Evolutionary conservation across 805 yeast genomes (phyloP), one percentile per base, ranked within the genome.

Genomic region (Cyberlindnera amylophila): DNA sequence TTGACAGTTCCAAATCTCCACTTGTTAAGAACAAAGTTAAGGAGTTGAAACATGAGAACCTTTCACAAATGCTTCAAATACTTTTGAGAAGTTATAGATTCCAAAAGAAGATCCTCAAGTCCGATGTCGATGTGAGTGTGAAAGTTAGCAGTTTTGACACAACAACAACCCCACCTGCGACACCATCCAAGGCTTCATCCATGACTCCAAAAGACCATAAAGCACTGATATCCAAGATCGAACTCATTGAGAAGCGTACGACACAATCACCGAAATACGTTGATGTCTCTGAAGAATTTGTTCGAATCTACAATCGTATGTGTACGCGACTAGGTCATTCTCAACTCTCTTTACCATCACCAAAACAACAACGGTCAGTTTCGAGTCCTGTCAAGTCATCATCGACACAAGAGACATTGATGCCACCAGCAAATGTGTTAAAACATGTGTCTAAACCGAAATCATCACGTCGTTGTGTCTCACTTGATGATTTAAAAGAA

Each of bases 21-120:
- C 29, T 44, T 8, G 32, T 44, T 13, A 44, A 36, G 36, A 39
- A 24, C 26, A 32, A 33, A 23, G 40, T 44, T 13, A 45, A 43
- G 26, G 40, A 47, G 9, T 30, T 54, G 9, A 44, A 54, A 18
- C 42, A 39, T 5, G 39, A 38, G 18, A 47, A 50, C 10, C 30
- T 55, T 1, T 48, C 56, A 3, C 39, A 50, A 21, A 40, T 55
- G 47, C 34, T 55, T 3, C 44, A 41, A 12, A 29, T 46, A 4
- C 37, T 52, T 3, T 10, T 42, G 18, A 44, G 36, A 9, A 51
- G 54, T 6, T 53, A 46, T 17, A 45, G 45, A 12, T 51, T 48
- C 33, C 54, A 50, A 28, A 45, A 43, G 42, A 38, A 32, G 34
- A 29, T 34, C 27, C 34, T 34, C 16, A 34, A 32, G 19, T 23